These are phyloP conservation scores for Abelmoschus esculentus DNA, from an alignment of 345 rosid species.

Conservation along the genomic window DNA sequence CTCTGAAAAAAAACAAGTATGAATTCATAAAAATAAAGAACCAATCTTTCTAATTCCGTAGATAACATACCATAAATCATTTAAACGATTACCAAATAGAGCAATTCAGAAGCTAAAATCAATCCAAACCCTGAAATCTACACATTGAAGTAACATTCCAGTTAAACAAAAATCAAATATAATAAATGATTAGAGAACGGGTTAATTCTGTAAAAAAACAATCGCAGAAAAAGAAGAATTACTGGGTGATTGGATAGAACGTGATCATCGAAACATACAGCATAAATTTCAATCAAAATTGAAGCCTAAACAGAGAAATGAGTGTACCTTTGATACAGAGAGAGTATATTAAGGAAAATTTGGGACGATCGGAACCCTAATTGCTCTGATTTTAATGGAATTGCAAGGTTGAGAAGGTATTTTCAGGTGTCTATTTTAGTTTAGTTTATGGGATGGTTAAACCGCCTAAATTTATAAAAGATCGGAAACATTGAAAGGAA, in stretches of 20 bases:
- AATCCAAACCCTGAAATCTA: not conserved
- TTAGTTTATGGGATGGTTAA: not conserved
- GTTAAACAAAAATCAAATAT: not conserved
- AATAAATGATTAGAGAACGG: not conserved
- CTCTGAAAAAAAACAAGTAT: not conserved
- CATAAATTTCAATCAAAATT: not conserved
- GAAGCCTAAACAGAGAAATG: not conserved
- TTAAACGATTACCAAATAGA: not conserved
- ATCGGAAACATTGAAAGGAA: not conserved
- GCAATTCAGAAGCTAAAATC: not conserved
- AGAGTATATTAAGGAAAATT: not conserved
- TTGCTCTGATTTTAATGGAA: not conserved
- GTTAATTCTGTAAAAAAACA: not conserved
- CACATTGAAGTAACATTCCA: not conserved
- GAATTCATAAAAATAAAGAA: not conserved
- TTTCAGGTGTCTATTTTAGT: not conserved
- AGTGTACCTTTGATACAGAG: not conserved
- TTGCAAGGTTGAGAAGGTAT: not conserved
- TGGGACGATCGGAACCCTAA: slow-evolving; percentile 3
- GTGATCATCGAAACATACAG: not conserved
- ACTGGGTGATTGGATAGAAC: not conserved
- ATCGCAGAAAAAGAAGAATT: not conserved
- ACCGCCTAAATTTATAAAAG: not conserved
- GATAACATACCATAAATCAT: not conserved
- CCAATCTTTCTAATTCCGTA: not conserved